Base-by-base conservation (phyloP, 495 filamentous ascomycete genomes). In the Aspergillus ellipticus region DNA sequence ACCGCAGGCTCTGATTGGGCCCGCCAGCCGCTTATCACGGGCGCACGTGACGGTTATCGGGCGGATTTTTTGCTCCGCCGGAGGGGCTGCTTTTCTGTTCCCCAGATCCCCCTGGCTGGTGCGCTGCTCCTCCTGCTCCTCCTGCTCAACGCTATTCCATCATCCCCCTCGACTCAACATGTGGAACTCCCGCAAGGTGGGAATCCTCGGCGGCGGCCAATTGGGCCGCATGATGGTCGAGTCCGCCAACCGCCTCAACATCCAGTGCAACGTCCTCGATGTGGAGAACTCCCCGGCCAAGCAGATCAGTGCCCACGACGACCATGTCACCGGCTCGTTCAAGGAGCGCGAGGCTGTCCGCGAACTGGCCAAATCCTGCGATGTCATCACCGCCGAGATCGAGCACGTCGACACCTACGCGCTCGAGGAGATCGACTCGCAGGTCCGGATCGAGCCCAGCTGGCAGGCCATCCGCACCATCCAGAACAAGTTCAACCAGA, bases 171-270 rank as follows among this genome's bases (percentile, higher is more conserved):
- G 55, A 33, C 13, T 11, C 56, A 71, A 51, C 21, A 75, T 76
- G 75, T 78, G 75, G 75, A 78, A 78, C 62, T 71, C 74, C 24
- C 75, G 65, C 42, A 77, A 74, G 60, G 72, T 90, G 49, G 87
- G 88, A 57, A 81, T 91, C 54, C 80, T 89, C 54, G 86, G 85
- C 19, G 85, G 85, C 31, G 93, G 93, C 64, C 92, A 93, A 75
- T 80, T 97, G 28, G 94, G 94, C 42, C 89, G 89, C 56, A 97
- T 98, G 94, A 81, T 97, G n/a, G 86, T 89, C 49, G 90, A 97
- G 73, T 87, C 89, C 39, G 91, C 94, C 46, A 92, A 92, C 61
- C 85, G 85, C 45, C 80, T 96, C 35, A 91, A 91, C 61, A 88
- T 97, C 66, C 81, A 88, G 55, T 79, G 90, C 51, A 83, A 87